Conservation (phyloP, 495 filamentous ascomycete species). For the Annulohypoxylon moriforme region DNA sequence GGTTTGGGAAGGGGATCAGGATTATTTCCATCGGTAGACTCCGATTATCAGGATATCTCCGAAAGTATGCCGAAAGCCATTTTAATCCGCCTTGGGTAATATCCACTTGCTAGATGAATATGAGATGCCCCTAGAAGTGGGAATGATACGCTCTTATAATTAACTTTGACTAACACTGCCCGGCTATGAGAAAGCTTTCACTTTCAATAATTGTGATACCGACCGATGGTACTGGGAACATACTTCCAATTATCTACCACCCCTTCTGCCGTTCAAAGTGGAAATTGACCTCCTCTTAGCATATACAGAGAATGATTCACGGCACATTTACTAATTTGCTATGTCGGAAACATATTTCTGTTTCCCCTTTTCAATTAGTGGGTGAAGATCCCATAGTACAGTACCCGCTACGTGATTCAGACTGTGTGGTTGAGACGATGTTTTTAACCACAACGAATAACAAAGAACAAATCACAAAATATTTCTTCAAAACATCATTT, state of each 20-base stretch:
- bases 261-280: neutral
- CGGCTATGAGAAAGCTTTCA: neutral
- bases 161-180: neutral
- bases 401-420: neutral
- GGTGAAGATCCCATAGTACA: neutral
- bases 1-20: neutral
- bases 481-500: neutral
- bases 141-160: neutral
- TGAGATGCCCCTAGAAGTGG: neutral
- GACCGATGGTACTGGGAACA: neutral
- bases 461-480: neutral
- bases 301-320: neutral
- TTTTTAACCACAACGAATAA: neutral
- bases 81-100: neutral
- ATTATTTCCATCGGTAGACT: neutral
- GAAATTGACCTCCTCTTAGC: neutral
- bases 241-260: neutral
- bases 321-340: neutral
- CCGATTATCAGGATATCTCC: slow-evolving; percentile 1
- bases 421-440: neutral
- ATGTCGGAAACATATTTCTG: neutral
- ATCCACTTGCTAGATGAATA: neutral
- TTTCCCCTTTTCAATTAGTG: neutral
- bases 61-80: neutral
- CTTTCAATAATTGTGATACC: neutral